Conservation (phyloP, 495 filamentous ascomycete genomes). For the Talaromyces borbonicus region DNA sequence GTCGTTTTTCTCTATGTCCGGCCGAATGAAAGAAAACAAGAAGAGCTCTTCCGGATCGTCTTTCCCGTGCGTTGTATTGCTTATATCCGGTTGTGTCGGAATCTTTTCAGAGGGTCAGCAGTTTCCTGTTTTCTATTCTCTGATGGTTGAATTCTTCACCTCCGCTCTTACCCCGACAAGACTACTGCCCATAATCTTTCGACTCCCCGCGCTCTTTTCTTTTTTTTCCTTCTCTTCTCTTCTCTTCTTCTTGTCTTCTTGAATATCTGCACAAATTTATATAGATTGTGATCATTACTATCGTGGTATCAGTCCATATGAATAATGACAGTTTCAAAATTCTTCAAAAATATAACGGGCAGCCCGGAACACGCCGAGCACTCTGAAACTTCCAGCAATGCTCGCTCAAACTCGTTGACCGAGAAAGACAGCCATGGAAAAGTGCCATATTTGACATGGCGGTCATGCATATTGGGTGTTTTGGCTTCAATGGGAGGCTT, state of each 20-base stretch:
- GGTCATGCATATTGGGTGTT: constrained; percentile 41
- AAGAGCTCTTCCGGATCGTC: too few relatives aligned
- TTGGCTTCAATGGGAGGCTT: constrained; percentile 62
- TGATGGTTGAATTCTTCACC: too few relatives aligned
- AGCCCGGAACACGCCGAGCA: constrained; percentile 14
- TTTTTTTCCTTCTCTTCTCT: too few relatives aligned
- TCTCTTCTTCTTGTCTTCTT: too few relatives aligned
- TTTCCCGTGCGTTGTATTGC: too few relatives aligned
- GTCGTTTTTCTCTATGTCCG: too few relatives aligned
- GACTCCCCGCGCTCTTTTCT: too few relatives aligned
- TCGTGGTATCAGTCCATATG: neutral
- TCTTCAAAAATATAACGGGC: constrained; percentile 27
- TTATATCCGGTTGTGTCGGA: too few relatives aligned
- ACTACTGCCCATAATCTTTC: too few relatives aligned
- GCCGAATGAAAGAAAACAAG: too few relatives aligned
- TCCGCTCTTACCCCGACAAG: constrained; percentile 8
- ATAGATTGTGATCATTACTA: neutral
- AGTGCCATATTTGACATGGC: constrained; percentile 38
- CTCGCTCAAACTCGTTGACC: constrained; percentile 25
- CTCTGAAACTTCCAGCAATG: constrained; percentile 23
- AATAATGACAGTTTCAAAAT: constrained; percentile 26
- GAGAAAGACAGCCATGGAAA: constrained; percentile 34
- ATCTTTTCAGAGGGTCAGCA: too few relatives aligned
- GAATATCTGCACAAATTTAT: neutral
- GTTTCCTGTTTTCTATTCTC: too few relatives aligned